A percentile compares a stretch with the other conserved stretches of the same genome.
phyloP scores from a whole-genome alignment of 208 protist species.

The Perkinsela sp. region DNA sequence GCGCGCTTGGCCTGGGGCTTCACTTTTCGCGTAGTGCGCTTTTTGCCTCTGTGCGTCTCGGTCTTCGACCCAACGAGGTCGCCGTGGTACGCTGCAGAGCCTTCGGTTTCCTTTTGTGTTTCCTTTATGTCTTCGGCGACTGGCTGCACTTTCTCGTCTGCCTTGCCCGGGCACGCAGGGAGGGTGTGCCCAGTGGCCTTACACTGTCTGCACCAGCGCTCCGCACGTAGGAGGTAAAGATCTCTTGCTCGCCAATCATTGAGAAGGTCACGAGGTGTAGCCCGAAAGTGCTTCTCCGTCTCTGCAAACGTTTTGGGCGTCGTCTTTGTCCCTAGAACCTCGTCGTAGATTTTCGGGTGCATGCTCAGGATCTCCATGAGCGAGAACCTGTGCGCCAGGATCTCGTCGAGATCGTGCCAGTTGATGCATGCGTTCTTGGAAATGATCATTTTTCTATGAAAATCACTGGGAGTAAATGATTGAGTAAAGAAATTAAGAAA shows the following conservation, averaged over 20 bases:
- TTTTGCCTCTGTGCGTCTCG: background rate
- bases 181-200: background rate
- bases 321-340: background rate
- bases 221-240: background rate
- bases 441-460: background rate
- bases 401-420: background rate
- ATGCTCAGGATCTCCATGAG: background rate
- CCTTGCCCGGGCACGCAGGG: background rate
- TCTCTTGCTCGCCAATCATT: background rate
- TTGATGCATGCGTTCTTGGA: background rate
- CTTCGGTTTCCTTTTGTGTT: background rate
- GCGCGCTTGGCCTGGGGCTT: background rate
- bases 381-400: background rate
- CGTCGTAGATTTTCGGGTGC: background rate
- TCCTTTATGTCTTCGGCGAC: background rate
- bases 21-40: background rate
- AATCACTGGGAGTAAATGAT: too few relatives aligned
- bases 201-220: background rate
- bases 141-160: background rate
- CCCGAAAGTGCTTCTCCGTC: background rate
- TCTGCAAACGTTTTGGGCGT: background rate
- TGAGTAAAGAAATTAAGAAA: too few relatives aligned
- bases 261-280: background rate
- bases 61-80: too few relatives aligned
- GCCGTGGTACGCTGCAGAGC: background rate